Percentiles rank a stretch among this genome's conserved stretches.
These are phyloP conservation scores for Coniosporium tulheliwenetii DNA, from an alignment of 2,329 filamentous ascomycete species.

Conservation along the genomic window DNA sequence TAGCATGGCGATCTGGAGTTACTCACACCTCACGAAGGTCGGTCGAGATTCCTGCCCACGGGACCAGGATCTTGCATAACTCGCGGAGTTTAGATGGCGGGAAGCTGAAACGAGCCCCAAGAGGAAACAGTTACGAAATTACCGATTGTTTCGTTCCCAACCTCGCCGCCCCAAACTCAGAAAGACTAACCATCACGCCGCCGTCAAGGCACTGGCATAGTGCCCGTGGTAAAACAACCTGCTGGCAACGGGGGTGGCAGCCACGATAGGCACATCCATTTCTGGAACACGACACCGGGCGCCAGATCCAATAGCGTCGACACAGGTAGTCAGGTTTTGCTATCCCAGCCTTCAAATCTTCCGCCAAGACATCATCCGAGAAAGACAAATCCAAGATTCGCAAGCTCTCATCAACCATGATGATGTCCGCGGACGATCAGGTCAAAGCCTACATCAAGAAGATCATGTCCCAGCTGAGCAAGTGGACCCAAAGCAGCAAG, in stretches of 20 bases:
- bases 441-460: slow-evolving; percentile 99
- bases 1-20: slow-evolving; percentile 11
- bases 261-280: slow-evolving; percentile 98
- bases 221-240: slow-evolving; percentile 98
- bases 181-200: slow-evolving; percentile 98
- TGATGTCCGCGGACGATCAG: slow-evolving; percentile 91
- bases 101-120: slow-evolving; percentile 66
- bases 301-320: slow-evolving; percentile 98
- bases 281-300: slow-evolving; percentile 98
- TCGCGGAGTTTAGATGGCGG: slow-evolving; percentile 93
- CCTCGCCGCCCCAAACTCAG: slow-evolving; percentile 93
- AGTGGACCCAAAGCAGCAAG: slow-evolving; percentile 95
- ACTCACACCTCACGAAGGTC: slow-evolving; percentile 77
- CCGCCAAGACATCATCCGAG: slow-evolving; percentile 24
- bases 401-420: slow-evolving; percentile 92
- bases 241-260: slow-evolving; percentile 87
- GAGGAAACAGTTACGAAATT: slow-evolving; percentile 96
- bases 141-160: slow-evolving; percentile 98
- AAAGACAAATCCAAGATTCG: slow-evolving; percentile 76
- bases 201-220: slow-evolving; percentile 96
- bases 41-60: slow-evolving; percentile 90
- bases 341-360: slow-evolving; percentile 19
- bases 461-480: slow-evolving; percentile 95
- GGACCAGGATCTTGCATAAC: slow-evolving; percentile 97
- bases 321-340: slow-evolving; percentile 93